Evolutionary conservation across 2,329 filamentous ascomycete genomes (phyloP), one percentile per base, ranked within the genome.

Genomic region (Penicillium sp.): DNA sequence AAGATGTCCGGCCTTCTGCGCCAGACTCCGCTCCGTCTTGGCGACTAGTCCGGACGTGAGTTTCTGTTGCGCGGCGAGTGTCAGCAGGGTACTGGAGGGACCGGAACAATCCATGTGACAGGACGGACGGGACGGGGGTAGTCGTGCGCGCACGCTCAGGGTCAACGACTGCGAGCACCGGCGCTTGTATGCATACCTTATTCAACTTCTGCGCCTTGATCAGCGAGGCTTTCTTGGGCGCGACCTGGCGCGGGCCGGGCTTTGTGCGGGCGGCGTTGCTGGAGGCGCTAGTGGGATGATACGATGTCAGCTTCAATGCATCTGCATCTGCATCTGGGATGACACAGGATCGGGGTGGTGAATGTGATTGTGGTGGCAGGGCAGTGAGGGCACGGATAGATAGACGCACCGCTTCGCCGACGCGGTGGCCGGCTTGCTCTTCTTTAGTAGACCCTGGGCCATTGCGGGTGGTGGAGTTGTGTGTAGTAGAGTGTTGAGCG

Each of bases 1-100:
- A 57, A 87, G 57, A 72, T 87, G 83, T 10, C 83, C 84, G 4
- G 82, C 83, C 56, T 79, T 79, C 46, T 79, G 71, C 9, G 82
- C 83, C 7, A 87, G 71, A 47, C 74, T 76, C 45, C 77, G 76
- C 58, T 87, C 84, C n/a, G 83, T 87, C 67, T 79, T 73, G 0
- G 75, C 76, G 3, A 76, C 77, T 27, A 87, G 64, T 0, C 81
- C 81, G 0, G 78, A 70, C 1, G 79, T 75, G 47, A 79, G 72
- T 74, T 84, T 84, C 76, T 70, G 49, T n/a, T n/a, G n/a, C n/a
- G n/a, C n/a, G n/a, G n/a, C 6, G 27, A 8, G 4, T 10, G 9
- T 32, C 21, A 21, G 7, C 9, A 33, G 6, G 13, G 7, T n/a
- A n/a, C n/a, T n/a, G n/a, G n/a, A n/a, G n/a, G n/a, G n/a, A n/a